Evolutionary conservation across 2,329 filamentous ascomycete genomes (phyloP), one percentile per base, ranked within the genome.

Genomic region (Chrysoporthe cubensis): DNA sequence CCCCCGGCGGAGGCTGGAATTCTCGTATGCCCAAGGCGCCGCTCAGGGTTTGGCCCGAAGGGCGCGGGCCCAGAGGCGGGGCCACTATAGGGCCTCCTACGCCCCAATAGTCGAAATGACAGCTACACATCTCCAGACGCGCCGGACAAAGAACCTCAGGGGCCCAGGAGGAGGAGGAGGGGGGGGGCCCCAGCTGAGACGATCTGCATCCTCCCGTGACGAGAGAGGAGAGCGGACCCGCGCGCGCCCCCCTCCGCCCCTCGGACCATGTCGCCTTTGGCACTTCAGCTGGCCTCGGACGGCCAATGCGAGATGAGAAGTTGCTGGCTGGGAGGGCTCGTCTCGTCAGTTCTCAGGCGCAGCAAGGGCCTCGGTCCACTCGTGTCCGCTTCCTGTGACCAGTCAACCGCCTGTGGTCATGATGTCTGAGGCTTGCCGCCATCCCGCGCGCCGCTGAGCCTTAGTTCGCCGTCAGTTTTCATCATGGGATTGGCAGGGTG

Each of bases 341-440:
- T 18, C 13, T 57, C 34, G 8, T 68, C 66, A 68, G 42, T 68
- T 62, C 66, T 62, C 58, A 62, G n/a, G 50, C 16, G 5, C 21
- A 18, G 42, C 4, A 32, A 43, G 58, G 13, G 42, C 21, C 9
- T 13, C 46, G 58, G n/a, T 16, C 40, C n/a, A 32, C 58, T 61
- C 21, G 3, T 14, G 14, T 6, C 26, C 13, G 21, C 50, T 54
- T 5, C 50, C 8, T 26, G 50, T 32, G 11, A 54, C 26, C 21
- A 32, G 50, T 26, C 26, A 54, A 21, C 32, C 26, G 50, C 50
- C 32, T 21, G 50, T 13, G 13, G 50, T 26, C 26, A 32, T 13
- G 2, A 54, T 32, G 50, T 54, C 50, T 54, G 50, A 54, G 26
- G 50, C 50, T 21, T 21, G 50, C 50, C 50, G 26, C 4, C 50